phyloP scores from a whole-genome alignment of 306 rosid species.

The Quercus cerris region DNA sequence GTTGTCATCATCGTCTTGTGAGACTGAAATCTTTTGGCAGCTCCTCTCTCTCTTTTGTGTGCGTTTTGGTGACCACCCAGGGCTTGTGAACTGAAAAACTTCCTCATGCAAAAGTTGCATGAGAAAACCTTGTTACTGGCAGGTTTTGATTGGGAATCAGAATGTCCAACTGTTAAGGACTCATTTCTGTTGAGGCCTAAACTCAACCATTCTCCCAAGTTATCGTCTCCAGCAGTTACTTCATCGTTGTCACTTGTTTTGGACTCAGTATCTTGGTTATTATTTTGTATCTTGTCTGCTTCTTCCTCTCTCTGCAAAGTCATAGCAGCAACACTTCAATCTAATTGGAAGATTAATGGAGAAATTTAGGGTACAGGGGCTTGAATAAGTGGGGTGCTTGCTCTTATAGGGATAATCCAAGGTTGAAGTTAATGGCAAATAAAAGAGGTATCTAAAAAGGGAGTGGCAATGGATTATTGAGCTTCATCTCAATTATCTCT shows the following conservation, averaged over 20 bases:
- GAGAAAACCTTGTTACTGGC: conserved; percentile 45
- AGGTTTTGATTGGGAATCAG: conserved; percentile 33
- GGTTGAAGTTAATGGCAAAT: neutral
- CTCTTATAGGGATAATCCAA: conserved; percentile 30
- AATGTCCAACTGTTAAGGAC: conserved; percentile 1
- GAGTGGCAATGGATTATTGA: conserved; percentile 36
- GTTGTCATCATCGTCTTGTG: conserved; percentile 39
- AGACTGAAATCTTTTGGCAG: conserved; percentile 51
- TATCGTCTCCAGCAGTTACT: conserved; percentile 9
- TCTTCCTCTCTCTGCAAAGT: conserved; percentile 23
- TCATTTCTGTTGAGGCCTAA: conserved; percentile 40
- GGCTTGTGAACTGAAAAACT: conserved; percentile 71
- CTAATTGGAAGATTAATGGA: neutral
- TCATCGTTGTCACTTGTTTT: conserved; percentile 7
- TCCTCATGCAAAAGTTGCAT: conserved; percentile 75
- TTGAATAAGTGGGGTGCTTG: conserved; percentile 13
- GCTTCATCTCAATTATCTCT: conserved; percentile 29
- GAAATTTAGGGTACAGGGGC: conserved; percentile 7
- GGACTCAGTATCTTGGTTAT: conserved; percentile 18
- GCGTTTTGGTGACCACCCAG: conserved; percentile 86
- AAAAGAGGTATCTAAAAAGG: conserved; percentile 2
- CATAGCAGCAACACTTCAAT: conserved; percentile 22
- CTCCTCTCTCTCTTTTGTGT: conserved; percentile 75
- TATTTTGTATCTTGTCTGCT: conserved; percentile 13
- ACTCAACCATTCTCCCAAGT: conserved; percentile 65